A percentile compares a stretch with the other conserved stretches of the same genome.
These are phyloP conservation scores for Rosa rugosa DNA, from an alignment of 306 rosid species.

Conservation along the genomic window DNA sequence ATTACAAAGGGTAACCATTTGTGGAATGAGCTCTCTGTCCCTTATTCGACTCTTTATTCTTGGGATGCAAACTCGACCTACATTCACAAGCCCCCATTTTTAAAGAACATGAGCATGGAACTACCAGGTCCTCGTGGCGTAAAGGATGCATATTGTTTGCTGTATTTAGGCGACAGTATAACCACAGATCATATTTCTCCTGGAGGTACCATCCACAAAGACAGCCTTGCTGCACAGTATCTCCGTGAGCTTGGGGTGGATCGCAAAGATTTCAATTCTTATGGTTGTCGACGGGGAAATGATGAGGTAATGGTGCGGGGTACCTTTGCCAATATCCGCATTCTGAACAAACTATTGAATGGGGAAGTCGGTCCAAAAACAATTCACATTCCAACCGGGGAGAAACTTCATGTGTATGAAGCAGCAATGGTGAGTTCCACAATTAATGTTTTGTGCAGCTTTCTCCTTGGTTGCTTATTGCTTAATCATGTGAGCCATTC, in stretches of 20 bases:
- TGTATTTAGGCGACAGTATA: constrained; percentile 43
- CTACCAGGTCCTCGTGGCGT: constrained; percentile 34
- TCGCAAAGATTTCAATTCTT: constrained; percentile 43
- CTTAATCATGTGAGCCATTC: background rate
- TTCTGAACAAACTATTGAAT: constrained; percentile 37
- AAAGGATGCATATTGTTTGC: constrained; percentile 47
- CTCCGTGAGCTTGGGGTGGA: constrained; percentile 39
- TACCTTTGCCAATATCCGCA: constrained; percentile 36
- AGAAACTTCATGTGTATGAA: constrained; percentile 37
- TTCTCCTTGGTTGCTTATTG: background rate
- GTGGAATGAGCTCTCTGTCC: constrained; percentile 38
- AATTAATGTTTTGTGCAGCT: background rate
- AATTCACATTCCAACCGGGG: constrained; percentile 45
- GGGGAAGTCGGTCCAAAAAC: constrained; percentile 47
- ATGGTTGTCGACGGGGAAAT: constrained; percentile 40
- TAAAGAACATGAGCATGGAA: constrained; percentile 38
- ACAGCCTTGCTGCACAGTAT: constrained; percentile 43
- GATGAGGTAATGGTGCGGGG: constrained; percentile 45
- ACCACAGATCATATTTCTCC: constrained; percentile 53
- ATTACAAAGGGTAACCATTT: constrained; percentile 38
- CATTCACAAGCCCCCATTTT: constrained; percentile 46
- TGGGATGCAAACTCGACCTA: constrained; percentile 47
- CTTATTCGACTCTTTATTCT: constrained; percentile 33
- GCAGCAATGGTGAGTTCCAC: constrained; percentile 40
- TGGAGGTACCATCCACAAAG: constrained; percentile 41